Evolutionary conservation across 805 yeast genomes (phyloP).

Genomic region (Danielozyma ontarioensis): DNA sequence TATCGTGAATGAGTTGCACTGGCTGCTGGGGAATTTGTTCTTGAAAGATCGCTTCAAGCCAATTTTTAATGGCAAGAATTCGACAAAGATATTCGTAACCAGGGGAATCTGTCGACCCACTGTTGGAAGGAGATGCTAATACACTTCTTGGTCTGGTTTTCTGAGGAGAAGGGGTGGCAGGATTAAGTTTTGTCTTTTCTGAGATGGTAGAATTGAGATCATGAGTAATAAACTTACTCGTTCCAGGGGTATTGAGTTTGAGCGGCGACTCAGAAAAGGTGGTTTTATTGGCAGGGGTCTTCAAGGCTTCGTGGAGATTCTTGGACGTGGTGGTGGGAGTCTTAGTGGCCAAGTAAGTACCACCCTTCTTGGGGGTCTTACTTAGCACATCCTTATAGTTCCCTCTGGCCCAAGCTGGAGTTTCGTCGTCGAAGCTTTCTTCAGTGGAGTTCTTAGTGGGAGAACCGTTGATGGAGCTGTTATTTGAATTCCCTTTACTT

Average conservation of each 20-base stretch:
- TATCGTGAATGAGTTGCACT: conserved; percentile 54
- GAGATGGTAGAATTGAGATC: not conserved
- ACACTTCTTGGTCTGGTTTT: conserved; percentile 11
- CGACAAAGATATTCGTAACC: conserved; percentile 77
- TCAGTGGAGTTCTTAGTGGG: conserved; percentile 4
- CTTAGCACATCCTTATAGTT: conserved; percentile 14
- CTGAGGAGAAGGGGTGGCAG: not conserved
- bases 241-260: not conserved
- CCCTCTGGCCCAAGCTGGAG: conserved; percentile 18
- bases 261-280: not conserved
- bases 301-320: not conserved
- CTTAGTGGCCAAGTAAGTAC: not conserved
- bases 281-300: not conserved
- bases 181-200: not conserved
- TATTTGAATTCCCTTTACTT: conserved; percentile 12
- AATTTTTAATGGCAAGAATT: conserved; percentile 71
- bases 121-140: conserved; percentile 25
- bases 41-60: conserved; percentile 64
- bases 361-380: conserved; percentile 8
- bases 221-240: not conserved
- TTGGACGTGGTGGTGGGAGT: not conserved
- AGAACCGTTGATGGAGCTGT: conserved; percentile 13
- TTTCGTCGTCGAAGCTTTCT: conserved; percentile 5
- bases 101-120: conserved; percentile 25
- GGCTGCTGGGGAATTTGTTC: conserved; percentile 53